Evolutionary conservation across 352 stramenopile genomes (phyloP), one percentile per base, ranked within the genome.

Genomic region (Phytophthora quininea): DNA sequence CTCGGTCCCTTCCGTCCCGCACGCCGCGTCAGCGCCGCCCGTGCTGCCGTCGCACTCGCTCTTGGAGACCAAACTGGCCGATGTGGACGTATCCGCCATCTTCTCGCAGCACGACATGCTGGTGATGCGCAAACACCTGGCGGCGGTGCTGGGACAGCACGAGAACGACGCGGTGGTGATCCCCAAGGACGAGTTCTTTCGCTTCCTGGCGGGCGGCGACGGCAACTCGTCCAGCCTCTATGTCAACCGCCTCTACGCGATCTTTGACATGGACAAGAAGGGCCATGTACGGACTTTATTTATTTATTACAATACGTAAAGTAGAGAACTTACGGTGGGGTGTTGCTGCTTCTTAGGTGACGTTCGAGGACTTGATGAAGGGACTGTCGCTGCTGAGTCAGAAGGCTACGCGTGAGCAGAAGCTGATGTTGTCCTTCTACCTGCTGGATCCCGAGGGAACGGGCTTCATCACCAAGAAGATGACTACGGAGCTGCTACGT

Each of bases 351-450:
- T 24, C 19, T 24, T 24, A 96, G 86, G 82, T 96, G 37, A 90
- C 82, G 47, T 96, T 96, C 54, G 82, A 93, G 32, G 85, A 93
- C 47, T 71, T 96, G 58, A 85, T 95, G 64, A 89, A 87, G 55
- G 88, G 86, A 2, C 67, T 96, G 48, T 89, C 86, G 29, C 74
- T 96, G 32, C 73, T 96, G 46, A 96, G 86, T 69, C 86, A 93
- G 66, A 93, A 96, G 55, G 88, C 88, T 3, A 89, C 86, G 33
- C 86, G 86, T 48, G 88, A 96, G 70, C 86, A 96, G 64, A 96
- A 96, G 71, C 76, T 96, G 40, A 82, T 92, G 74, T 70, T 96
- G 53, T 92, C 88, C 38, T 96, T 96, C 73, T 90, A 93, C 55
- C 54, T 93, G 58, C 69, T 96, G 38, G 88, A 96, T 65, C 82